These are phyloP conservation scores for Cardiospermum halicacabum DNA, from an alignment of 345 rosid genomes.

Conservation along the genomic window DNA sequence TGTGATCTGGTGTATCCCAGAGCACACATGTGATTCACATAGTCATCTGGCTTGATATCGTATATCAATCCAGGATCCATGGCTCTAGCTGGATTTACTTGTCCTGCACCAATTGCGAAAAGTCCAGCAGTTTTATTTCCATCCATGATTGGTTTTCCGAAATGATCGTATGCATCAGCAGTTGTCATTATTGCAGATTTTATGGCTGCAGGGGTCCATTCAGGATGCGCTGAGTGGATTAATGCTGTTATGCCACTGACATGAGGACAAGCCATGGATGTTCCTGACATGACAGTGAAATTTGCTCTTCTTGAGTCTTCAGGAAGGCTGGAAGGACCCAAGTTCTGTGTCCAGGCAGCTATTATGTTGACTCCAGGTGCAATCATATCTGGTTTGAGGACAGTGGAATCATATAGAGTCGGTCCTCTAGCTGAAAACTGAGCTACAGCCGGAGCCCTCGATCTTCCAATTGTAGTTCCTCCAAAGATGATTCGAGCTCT, in stretches of 20 bases:
- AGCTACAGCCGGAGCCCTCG: conserved; percentile 78
- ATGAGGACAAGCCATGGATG: conserved; percentile 99
- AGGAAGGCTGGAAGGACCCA: conserved; percentile 76
- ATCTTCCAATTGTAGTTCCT: conserved; percentile 62
- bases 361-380: conserved; percentile 95
- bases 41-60: conserved; percentile 64
- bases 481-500: conserved; percentile 64
- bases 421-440: conserved; percentile 95
- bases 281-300: conserved; percentile 92
- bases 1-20: conserved; percentile 62
- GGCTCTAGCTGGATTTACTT: conserved; percentile 74
- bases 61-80: conserved; percentile 78
- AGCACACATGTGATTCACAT: conserved; percentile 73
- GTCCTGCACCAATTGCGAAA: conserved; percentile 84
- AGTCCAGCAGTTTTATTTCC: conserved; percentile 53
- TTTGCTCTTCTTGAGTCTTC: conserved; percentile 82
- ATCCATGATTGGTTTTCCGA: conserved; percentile 64
- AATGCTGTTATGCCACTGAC: conserved; percentile 79
- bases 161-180: conserved; percentile 59
- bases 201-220: conserved; percentile 83
- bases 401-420: conserved; percentile 58
- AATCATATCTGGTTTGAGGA: conserved; percentile 82
- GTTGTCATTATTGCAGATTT: conserved; percentile 94
- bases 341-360: conserved; percentile 98
- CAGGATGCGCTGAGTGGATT: conserved; percentile 61